Evolutionary conservation across 1,139 yeast species (phyloP).

Genomic region (Zygosaccharomyces sapae): DNA sequence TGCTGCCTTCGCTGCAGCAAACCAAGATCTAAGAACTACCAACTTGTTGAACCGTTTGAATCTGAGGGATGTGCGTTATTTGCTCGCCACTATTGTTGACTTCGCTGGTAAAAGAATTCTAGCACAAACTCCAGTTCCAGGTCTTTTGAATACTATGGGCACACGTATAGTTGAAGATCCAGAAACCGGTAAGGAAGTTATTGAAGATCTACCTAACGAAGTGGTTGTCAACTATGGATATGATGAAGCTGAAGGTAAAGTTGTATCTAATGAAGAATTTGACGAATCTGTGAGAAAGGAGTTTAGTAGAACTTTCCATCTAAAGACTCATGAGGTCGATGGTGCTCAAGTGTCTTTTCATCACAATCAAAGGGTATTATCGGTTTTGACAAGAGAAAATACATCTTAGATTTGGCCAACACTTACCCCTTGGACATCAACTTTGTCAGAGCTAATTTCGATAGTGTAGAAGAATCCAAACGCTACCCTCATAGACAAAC

Average conservation of each 20-base stretch:
- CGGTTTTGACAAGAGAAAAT: slow-evolving; percentile 83
- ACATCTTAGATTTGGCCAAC: slow-evolving; percentile 78
- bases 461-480: slow-evolving; percentile 38
- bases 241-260: slow-evolving; percentile 51
- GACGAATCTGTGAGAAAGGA: slow-evolving; percentile 54
- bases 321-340: slow-evolving; percentile 61
- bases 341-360: slow-evolving; percentile 56
- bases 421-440: slow-evolving; percentile 82
- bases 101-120: slow-evolving; percentile 82
- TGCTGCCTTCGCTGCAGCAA: slow-evolving; percentile 78
- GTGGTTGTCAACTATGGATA: slow-evolving; percentile 57
- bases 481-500: slow-evolving; percentile 81
- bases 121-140: slow-evolving; percentile 98
- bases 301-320: slow-evolving; percentile 72
- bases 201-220: slow-evolving; percentile 34
- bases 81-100: slow-evolving; percentile 81
- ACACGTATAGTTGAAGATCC: slow-evolving; percentile 34
- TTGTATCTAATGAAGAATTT: slow-evolving; percentile 46
- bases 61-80: slow-evolving; percentile 57
- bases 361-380: slow-evolving; percentile 78
- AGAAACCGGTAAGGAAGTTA: slow-evolving; percentile 34
- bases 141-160: slow-evolving; percentile 56
- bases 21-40: slow-evolving; percentile 74
- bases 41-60: slow-evolving; percentile 66
- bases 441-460: slow-evolving; percentile 58